phyloP scores from a whole-genome alignment of 768 basidiomycete species.

The Tulasnella calospora region DNA sequence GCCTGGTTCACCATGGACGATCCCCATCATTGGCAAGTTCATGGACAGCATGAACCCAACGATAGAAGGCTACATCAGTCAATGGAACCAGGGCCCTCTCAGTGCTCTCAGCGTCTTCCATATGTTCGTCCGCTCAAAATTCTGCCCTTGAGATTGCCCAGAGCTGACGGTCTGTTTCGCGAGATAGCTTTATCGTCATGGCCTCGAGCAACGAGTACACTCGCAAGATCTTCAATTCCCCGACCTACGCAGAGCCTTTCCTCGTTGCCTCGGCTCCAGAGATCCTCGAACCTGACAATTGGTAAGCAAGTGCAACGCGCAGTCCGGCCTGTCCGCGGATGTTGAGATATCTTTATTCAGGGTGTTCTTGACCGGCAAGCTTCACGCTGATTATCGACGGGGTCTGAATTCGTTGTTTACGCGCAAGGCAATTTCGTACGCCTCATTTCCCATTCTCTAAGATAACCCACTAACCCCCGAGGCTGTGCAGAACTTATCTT shows the following conservation, averaged over 20 bases:
- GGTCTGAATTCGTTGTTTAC: slow-evolving; percentile 90
- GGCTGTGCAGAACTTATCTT: slow-evolving; percentile 65
- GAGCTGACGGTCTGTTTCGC: background rate
- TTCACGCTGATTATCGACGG: slow-evolving; percentile 88
- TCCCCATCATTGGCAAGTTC: slow-evolving; percentile 97
- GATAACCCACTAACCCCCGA: background rate
- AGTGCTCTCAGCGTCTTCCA: slow-evolving; percentile 94
- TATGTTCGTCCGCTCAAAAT: slow-evolving; percentile 54
- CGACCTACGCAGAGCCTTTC: slow-evolving; percentile 86
- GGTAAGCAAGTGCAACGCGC: slow-evolving; percentile 44
- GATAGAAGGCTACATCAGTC: slow-evolving; percentile 84
- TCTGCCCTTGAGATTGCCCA: background rate
- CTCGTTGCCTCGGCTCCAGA: slow-evolving; percentile 88
- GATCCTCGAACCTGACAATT: slow-evolving; percentile 79
- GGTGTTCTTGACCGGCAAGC: slow-evolving; percentile 97
- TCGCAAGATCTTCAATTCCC: slow-evolving; percentile 94
- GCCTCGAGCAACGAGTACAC: slow-evolving; percentile 89
- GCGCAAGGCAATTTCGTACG: slow-evolving; percentile 82
- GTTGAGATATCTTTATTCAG: slow-evolving; percentile 39
- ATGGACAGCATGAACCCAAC: slow-evolving; percentile 87
- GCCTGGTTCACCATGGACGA: slow-evolving; percentile 86
- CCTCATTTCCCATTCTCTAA: slow-evolving; percentile 24
- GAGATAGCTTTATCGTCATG: slow-evolving; percentile 93
- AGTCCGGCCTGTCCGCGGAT: background rate
- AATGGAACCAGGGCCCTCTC: slow-evolving; percentile 87